phyloP scores from a whole-genome alignment of 1,284 basidiomycete genomes.

The Apiotrichum sp. region DNA sequence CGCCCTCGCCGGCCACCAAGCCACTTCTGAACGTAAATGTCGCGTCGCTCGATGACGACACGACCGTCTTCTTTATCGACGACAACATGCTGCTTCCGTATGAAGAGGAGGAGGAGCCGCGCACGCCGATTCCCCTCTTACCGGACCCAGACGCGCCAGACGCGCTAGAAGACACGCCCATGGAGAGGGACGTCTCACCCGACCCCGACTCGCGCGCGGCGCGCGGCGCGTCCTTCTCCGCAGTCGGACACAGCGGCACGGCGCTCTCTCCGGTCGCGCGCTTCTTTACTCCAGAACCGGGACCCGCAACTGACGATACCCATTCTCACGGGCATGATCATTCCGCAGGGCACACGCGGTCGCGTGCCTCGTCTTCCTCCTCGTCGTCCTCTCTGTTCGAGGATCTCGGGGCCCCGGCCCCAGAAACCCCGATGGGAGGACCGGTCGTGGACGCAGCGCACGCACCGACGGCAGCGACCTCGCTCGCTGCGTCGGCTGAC shows the following conservation, averaged over 20 bases:
- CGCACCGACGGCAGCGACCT: not conserved
- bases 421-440: not conserved
- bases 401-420: not conserved
- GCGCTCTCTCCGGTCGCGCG: not conserved
- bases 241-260: not conserved
- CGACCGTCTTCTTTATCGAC: conserved; percentile 18
- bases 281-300: too few species aligned
- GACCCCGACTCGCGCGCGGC: not conserved
- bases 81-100: conserved; percentile 2
- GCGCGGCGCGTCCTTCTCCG: not conserved
- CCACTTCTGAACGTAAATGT: conserved; percentile 6
- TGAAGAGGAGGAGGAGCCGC: not conserved
- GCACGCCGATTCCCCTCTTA: not conserved
- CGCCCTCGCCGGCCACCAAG: not conserved
- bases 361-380: not conserved
- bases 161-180: not conserved
- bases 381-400: not conserved
- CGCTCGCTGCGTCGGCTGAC: conserved; percentile 1
- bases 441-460: not conserved
- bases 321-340: too few species aligned
- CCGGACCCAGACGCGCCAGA: not conserved
- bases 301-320: too few species aligned
- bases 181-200: not conserved
- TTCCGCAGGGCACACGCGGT: not conserved
- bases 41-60: conserved; percentile 10